Evolutionary conservation across 1,284 basidiomycete species (phyloP).

Genomic region (Cystobasidiaceae sp.): DNA sequence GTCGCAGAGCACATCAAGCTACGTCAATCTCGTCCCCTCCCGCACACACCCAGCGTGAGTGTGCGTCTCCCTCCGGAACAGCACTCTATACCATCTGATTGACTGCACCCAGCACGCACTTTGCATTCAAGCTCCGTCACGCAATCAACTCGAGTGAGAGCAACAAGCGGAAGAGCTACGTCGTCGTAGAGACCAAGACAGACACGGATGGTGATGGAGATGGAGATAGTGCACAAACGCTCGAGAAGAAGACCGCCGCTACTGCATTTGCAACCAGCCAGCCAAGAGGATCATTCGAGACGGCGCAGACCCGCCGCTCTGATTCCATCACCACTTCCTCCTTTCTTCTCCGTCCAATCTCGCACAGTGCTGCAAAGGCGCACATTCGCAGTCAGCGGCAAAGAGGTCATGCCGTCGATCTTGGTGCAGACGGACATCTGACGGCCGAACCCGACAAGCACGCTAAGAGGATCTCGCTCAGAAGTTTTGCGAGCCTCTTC

Average conservation of each 20-base stretch:
- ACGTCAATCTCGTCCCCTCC: conserved; percentile 1
- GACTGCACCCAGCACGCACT: conserved; percentile 4
- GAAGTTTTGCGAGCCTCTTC: background rate
- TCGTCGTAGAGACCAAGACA: background rate
- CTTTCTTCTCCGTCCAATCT: background rate
- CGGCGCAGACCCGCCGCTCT: too few relatives aligned
- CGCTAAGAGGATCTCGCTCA: conserved; percentile 2
- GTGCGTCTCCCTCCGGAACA: too few relatives aligned
- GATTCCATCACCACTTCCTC: background rate
- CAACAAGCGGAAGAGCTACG: conserved; percentile 3
- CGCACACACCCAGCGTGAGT: background rate
- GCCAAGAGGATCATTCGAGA: background rate
- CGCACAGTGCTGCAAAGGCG: background rate
- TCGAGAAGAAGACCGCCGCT: too few relatives aligned
- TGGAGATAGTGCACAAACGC: too few relatives aligned
- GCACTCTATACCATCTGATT: too few relatives aligned
- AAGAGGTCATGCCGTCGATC: background rate
- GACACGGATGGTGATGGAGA: background rate
- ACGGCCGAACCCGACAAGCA: too few relatives aligned
- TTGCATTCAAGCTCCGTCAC: background rate
- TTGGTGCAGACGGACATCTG: background rate
- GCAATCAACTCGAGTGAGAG: too few relatives aligned
- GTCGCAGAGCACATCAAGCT: background rate
- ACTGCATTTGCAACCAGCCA: too few relatives aligned
- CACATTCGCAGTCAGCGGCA: background rate